Conservation (phyloP, 495 filamentous ascomycete genomes). For the Parachaetomium inaequale region DNA sequence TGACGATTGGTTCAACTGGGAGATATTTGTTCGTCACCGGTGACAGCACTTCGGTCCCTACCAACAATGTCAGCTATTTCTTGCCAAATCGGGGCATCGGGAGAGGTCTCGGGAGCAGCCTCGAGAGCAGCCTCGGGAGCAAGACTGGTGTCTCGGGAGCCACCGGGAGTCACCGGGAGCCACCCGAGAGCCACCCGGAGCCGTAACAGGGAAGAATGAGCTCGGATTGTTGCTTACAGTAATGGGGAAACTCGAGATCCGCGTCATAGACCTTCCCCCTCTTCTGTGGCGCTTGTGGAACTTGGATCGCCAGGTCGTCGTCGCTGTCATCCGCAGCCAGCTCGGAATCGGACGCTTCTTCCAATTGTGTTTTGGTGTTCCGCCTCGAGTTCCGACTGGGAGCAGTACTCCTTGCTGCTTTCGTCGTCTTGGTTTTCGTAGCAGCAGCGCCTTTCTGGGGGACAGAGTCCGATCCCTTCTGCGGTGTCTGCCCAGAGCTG, state of each 20-base stretch:
- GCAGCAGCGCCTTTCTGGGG: background rate
- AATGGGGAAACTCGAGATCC: constrained; percentile 78
- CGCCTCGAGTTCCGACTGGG: constrained; percentile 46
- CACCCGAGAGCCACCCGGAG: too few species aligned
- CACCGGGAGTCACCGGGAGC: too few species aligned
- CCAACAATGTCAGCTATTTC: too few species aligned
- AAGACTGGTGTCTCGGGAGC: too few species aligned
- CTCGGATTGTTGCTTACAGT: too few species aligned
- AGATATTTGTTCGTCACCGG: constrained; percentile 73
- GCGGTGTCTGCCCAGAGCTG: constrained; percentile 14
- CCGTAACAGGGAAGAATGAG: too few species aligned
- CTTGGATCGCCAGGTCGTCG: constrained; percentile 40
- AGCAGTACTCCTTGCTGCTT: constrained; percentile 20
- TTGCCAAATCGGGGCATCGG: too few species aligned
- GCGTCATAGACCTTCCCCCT: constrained; percentile 51
- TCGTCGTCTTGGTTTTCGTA: constrained; percentile 19
- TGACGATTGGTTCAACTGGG: constrained; percentile 70
- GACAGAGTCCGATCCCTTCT: constrained; percentile 14
- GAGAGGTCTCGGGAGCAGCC: too few species aligned
- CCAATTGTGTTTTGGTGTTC: constrained; percentile 32
- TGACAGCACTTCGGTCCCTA: constrained; percentile 83
- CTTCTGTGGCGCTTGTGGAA: constrained; percentile 28
- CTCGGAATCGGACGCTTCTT: constrained; percentile 37
- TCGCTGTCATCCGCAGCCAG: constrained; percentile 38
- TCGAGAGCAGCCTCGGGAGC: too few species aligned